Conservation (phyloP, 2,329 filamentous ascomycete species). For the Fusarium coffeatum region DNA sequence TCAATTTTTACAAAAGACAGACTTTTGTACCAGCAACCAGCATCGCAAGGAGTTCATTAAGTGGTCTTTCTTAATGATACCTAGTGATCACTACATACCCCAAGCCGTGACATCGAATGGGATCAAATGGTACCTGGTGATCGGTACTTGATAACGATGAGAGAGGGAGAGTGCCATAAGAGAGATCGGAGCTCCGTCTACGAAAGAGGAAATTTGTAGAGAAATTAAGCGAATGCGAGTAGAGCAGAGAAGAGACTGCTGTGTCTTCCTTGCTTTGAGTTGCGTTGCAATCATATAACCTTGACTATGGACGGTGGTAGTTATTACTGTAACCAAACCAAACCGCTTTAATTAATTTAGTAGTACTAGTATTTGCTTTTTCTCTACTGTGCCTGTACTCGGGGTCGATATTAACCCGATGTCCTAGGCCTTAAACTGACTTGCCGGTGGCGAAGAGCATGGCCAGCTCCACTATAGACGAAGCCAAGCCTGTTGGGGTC, state of each 20-base stretch:
- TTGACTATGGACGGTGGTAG: background rate
- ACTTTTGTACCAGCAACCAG: background rate
- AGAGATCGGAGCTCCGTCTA: background rate
- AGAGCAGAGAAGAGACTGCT: background rate
- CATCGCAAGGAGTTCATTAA: background rate
- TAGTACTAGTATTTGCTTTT: conserved; percentile 4
- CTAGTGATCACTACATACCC: background rate
- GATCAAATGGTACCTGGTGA: background rate
- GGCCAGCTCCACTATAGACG: conserved; percentile 3
- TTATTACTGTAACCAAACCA: background rate
- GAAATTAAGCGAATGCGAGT: conserved; percentile 1
- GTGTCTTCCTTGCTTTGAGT: background rate
- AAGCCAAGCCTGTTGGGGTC: conserved; percentile 8
- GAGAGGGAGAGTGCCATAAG: background rate
- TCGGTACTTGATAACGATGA: background rate
- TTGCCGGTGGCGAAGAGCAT: conserved; percentile 2
- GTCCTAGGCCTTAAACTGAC: conserved; percentile 8
- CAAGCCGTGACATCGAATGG: background rate
- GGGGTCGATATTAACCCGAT: background rate
- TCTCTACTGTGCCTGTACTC: background rate
- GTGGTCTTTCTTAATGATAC: background rate
- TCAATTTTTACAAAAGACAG: background rate
- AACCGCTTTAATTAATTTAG: background rate
- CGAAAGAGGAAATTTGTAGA: background rate
- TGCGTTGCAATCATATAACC: background rate